Evolutionary conservation across 768 basidiomycete genomes (phyloP).

Genomic region (Tricholoma flavovirens): DNA sequence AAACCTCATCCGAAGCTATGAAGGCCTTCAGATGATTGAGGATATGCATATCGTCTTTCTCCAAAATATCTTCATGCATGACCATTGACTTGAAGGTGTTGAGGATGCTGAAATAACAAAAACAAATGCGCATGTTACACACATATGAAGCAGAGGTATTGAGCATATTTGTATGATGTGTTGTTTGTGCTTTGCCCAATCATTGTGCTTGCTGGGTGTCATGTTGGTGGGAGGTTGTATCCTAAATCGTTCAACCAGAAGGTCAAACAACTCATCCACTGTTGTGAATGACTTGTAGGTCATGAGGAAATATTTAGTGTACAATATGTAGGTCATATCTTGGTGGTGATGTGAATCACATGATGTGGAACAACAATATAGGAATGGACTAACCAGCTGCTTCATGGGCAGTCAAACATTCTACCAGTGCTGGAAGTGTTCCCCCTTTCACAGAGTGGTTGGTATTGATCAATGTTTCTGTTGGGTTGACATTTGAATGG

Average conservation of each 20-base stretch:
- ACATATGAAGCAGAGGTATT: slow-evolving; percentile 18
- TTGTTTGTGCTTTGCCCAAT: slow-evolving; percentile 86
- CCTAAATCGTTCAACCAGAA: slow-evolving; percentile 74
- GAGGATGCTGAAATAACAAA: slow-evolving; percentile 53
- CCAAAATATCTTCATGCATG: slow-evolving; percentile 74
- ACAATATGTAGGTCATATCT: slow-evolving; percentile 46
- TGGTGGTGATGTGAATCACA: background rate
- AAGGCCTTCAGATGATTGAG: slow-evolving; percentile 82
- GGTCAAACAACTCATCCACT: slow-evolving; percentile 74
- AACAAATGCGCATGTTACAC: background rate
- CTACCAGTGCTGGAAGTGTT: slow-evolving; percentile 79
- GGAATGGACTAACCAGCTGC: slow-evolving; percentile 57
- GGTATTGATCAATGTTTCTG: slow-evolving; percentile 80
- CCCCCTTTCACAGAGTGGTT: slow-evolving; percentile 85
- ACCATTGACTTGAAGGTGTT: slow-evolving; percentile 92
- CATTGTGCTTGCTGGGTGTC: slow-evolving; percentile 51
- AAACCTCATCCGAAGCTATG: slow-evolving; percentile 57
- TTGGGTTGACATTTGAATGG: slow-evolving; percentile 68
- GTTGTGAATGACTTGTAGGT: slow-evolving; percentile 94
- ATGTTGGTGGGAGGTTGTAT: slow-evolving; percentile 71
- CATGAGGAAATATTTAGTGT: slow-evolving; percentile 87
- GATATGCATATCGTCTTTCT: slow-evolving; percentile 80
- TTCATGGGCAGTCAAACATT: slow-evolving; percentile 88
- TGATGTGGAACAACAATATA: slow-evolving; percentile 1
- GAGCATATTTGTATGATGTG: slow-evolving; percentile 84